Conservation (phyloP, 2,329 filamentous ascomycete species). For the Davidsoniella australis region DNA sequence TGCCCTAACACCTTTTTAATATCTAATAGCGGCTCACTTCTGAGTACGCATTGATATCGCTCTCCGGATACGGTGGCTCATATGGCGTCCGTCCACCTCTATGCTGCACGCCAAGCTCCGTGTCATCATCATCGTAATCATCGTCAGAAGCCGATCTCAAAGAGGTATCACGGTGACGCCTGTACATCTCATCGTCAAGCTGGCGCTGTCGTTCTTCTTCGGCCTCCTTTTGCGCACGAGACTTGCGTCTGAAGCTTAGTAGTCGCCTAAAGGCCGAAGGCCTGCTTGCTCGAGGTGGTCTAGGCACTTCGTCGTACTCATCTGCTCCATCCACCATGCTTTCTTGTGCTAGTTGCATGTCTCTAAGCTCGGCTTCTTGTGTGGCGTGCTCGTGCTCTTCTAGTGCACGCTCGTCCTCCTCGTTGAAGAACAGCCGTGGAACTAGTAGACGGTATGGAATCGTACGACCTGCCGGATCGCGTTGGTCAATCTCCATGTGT, state of each 20-base stretch:
- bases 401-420: slow-evolving; percentile 21
- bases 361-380: slow-evolving; percentile 3
- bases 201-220: not conserved
- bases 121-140: slow-evolving; percentile 3
- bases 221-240: not conserved
- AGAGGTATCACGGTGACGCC: not conserved
- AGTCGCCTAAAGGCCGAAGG: slow-evolving; percentile 5
- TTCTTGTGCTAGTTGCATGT: not conserved
- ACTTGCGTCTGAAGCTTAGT: slow-evolving; percentile 5
- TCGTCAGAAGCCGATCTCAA: slow-evolving; percentile 3
- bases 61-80: not conserved
- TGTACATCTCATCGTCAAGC: not conserved
- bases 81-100: not conserved
- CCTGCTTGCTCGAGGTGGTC: not conserved
- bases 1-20: too few species aligned
- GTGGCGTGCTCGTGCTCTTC: slow-evolving; percentile 13
- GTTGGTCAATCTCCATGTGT: slow-evolving; percentile 75
- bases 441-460: slow-evolving; percentile 74
- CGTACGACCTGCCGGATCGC: slow-evolving; percentile 76
- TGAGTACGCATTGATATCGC: slow-evolving; percentile 5
- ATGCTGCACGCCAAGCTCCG: not conserved
- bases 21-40: slow-evolving; percentile 3
- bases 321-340: not conserved
- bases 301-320: not conserved
- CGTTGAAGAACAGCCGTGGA: slow-evolving; percentile 52